These are phyloP conservation scores for Picea abies DNA, from an alignment of 83 land plant species.

Conservation along the genomic window DNA sequence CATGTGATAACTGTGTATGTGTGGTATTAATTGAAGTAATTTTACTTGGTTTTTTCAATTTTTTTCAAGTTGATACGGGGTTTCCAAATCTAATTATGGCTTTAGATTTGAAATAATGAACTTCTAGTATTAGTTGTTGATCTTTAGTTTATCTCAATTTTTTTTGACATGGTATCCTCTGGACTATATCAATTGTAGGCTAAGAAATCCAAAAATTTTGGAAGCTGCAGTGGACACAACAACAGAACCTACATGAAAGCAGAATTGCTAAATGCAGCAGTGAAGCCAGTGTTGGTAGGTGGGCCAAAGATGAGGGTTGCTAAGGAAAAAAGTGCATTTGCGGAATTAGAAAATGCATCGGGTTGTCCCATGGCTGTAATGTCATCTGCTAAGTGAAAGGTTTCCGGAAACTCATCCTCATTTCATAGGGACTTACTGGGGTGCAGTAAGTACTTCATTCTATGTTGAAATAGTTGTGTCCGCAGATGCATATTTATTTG, in stretches of 20 bases:
- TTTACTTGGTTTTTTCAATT: too few relatives aligned
- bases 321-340: conserved; percentile 56
- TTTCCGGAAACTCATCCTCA: too few relatives aligned
- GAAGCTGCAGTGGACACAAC: conserved; percentile 74
- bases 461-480: conserved; percentile 73
- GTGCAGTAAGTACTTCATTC: conserved; percentile 69
- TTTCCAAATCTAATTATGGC: too few relatives aligned
- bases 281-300: conserved; percentile 77
- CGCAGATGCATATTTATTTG: conserved; percentile 75
- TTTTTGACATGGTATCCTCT: too few relatives aligned
- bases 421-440: conserved; percentile 89
- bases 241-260: too few relatives aligned
- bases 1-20: too few relatives aligned
- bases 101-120: too few relatives aligned
- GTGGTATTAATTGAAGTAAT: too few relatives aligned
- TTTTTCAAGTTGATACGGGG: too few relatives aligned
- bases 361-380: conserved; percentile 70
- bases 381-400: conserved; percentile 65
- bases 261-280: conserved; percentile 64
- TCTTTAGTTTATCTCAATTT: too few relatives aligned
- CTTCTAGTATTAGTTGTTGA: too few relatives aligned
- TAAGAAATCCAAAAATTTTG: conserved; percentile 53
- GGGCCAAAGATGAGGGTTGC: too few relatives aligned
- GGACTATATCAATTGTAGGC: conserved; percentile 22
- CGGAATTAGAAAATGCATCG: conserved; percentile 56